Evolutionary conservation across 352 stramenopile species (phyloP), one percentile per base, ranked within the genome.

Genomic region (Phytophthora pluvialis): DNA sequence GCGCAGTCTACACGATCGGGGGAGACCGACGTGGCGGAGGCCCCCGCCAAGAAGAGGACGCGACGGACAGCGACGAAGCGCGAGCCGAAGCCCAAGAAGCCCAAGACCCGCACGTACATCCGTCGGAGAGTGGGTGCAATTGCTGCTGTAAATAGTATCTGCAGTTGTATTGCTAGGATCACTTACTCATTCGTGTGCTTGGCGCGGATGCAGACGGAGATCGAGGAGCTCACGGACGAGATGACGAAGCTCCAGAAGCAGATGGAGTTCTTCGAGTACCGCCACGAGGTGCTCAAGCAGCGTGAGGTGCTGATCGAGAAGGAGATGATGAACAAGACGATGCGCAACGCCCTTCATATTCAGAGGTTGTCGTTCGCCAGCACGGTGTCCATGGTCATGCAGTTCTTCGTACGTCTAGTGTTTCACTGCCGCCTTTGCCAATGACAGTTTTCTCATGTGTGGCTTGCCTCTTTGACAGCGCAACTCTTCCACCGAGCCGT

Each of bases 331-430:
- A 77, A 77, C 55, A 40, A 55, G 33, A 28, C 39, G 8, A 49
- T 73, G 54, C 64, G 60, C 16, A 28, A 60, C 1, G 55, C 43
- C 2, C 56, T 73, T 1, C 58, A 77, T 7, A 28, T 32, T 2
- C 69, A 77, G 18, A 54, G 59, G 8, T 40, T 74, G 1, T 66
- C 58, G 7, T 65, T 77, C 16, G 69, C 64, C 13, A 73, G 47
- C 40, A 61, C 69, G 3, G 16, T 64, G 25, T 77, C 69, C 35
- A 60, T 73, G 53, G 45, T 65, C 44, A 62, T 49, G 16, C 59
- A 73, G 25, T 74, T 77, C 31, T 64, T 73, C 59, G 69, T 77
- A 64, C 47, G 66, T 59, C 52, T 5, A 11, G 28, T 18, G n/a
- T 21, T 21, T 21, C 21, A 21, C 21, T 21, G 21, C 21, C 21